These are phyloP conservation scores for Amoebophrya sp. DNA, from an alignment of 169 alveolate species.

Conservation along the genomic window DNA sequence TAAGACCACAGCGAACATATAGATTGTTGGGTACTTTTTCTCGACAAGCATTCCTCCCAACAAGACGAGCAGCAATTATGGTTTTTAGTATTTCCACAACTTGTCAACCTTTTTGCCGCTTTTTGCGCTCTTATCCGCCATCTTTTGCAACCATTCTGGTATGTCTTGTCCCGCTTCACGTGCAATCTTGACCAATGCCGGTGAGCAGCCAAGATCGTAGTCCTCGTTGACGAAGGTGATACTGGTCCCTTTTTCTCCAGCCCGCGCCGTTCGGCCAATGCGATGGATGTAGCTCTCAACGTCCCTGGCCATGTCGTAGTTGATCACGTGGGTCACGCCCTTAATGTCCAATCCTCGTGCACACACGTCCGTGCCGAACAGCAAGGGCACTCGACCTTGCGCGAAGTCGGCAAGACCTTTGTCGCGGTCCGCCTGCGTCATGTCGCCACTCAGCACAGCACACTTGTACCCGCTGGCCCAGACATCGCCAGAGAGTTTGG, in stretches of 20 bases:
- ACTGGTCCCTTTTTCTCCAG: constrained; percentile 79
- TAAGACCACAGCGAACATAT: no score
- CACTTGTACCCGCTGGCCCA: not conserved
- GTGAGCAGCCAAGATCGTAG: constrained; percentile 24
- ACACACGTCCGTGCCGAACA: constrained; percentile 79
- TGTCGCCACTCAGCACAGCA: constrained; percentile 58
- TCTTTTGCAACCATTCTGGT: not conserved
- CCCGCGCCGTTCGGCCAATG: constrained; percentile 89
- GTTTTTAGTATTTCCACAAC: not conserved
- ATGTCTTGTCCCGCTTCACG: not conserved
- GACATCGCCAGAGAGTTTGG: not conserved
- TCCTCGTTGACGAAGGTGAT: constrained; percentile 59
- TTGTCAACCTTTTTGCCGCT: not conserved
- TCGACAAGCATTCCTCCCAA: no score
- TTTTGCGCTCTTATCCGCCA: not conserved
- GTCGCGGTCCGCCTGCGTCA: constrained; percentile 55
- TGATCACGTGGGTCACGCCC: constrained; percentile 71
- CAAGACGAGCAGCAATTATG: not conserved
- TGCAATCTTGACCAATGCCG: not conserved
- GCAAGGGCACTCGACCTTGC: constrained; percentile 46
- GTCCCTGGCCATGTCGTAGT: constrained; percentile 70
- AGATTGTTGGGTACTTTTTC: no score
- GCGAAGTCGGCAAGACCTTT: constrained; percentile 46
- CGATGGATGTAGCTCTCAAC: constrained; percentile 41
- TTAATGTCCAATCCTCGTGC: constrained; percentile 83